Evolutionary conservation across 352 stramenopile genomes (phyloP).

Genomic region (Phytophthora sp.): DNA sequence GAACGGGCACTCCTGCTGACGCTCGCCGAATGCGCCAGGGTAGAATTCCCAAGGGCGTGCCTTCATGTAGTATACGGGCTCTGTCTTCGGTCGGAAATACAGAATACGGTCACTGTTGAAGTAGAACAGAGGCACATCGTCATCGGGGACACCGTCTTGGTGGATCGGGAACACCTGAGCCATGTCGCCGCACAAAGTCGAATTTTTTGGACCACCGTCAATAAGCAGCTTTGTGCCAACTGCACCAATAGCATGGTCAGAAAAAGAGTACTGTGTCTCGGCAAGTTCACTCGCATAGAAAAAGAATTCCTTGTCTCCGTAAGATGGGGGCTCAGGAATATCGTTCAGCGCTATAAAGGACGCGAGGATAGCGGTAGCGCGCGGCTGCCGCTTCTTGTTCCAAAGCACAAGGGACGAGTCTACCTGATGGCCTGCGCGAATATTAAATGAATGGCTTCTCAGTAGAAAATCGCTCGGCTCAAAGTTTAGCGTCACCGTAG

Average conservation of each 20-base stretch:
- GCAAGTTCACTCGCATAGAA: conserved; percentile 53
- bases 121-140: conserved; percentile 39
- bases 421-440: conserved; percentile 43
- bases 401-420: conserved; percentile 56
- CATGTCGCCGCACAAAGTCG: conserved; percentile 45
- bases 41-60: conserved; percentile 36
- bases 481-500: conserved; percentile 22
- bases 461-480: conserved; percentile 35
- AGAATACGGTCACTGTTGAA: conserved; percentile 57
- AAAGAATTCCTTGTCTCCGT: conserved; percentile 58
- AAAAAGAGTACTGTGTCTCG: conserved; percentile 45
- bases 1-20: conserved; percentile 41
- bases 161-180: conserved; percentile 46
- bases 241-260: conserved; percentile 37
- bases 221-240: conserved; percentile 36
- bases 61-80: conserved; percentile 36
- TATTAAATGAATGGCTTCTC: conserved; percentile 39
- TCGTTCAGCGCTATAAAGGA: conserved; percentile 38
- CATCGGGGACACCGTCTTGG: conserved; percentile 8
- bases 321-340: conserved; percentile 34
- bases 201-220: conserved; percentile 18
- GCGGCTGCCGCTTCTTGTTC: conserved; percentile 43
- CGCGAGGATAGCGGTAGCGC: conserved; percentile 46
- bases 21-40: conserved; percentile 39
- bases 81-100: conserved; percentile 24